phyloP scores from a whole-genome alignment of 2,329 filamentous ascomycete genomes.

The Colletotrichum tabaci region DNA sequence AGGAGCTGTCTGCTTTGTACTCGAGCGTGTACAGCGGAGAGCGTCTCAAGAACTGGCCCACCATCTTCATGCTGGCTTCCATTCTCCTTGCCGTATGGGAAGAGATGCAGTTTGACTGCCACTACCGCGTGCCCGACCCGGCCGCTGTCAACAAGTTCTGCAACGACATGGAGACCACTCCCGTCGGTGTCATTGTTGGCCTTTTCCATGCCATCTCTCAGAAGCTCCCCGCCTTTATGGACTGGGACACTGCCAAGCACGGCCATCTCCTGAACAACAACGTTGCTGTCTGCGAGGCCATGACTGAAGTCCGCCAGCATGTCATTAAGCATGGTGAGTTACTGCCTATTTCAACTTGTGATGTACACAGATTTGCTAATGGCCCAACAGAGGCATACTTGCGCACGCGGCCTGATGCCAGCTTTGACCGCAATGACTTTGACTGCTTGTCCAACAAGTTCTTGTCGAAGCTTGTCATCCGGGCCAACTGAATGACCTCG shows the following conservation, averaged over 20 bases:
- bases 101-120: slow-evolving; percentile 98
- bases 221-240: slow-evolving; percentile 91
- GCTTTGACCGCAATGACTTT: slow-evolving; percentile 93
- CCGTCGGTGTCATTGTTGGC: slow-evolving; percentile 95
- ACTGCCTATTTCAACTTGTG: neutral
- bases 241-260: slow-evolving; percentile 95
- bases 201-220: slow-evolving; percentile 98
- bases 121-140: slow-evolving; percentile 91
- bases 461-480: slow-evolving; percentile 94
- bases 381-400: slow-evolving; percentile 83
- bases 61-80: slow-evolving; percentile 96
- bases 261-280: slow-evolving; percentile 94
- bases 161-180: slow-evolving; percentile 95
- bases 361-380: slow-evolving; percentile 55
- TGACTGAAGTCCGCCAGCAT: slow-evolving; percentile 95
- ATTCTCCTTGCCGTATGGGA: slow-evolving; percentile 97
- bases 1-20: slow-evolving; percentile 92
- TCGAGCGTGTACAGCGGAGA: slow-evolving; percentile 98
- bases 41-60: slow-evolving; percentile 98
- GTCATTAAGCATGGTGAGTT: slow-evolving; percentile 92
- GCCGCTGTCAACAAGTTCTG: slow-evolving; percentile 94
- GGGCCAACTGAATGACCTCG: slow-evolving; percentile 78
- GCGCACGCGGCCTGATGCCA: slow-evolving; percentile 81
- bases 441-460: slow-evolving; percentile 98
- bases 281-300: slow-evolving; percentile 90